Percentiles rank a stretch among this genome's conserved stretches.
Evolutionary conservation across 371 early-diverging fungal genomes (phyloP).

Genomic region (Rhizomucor pusillus): DNA sequence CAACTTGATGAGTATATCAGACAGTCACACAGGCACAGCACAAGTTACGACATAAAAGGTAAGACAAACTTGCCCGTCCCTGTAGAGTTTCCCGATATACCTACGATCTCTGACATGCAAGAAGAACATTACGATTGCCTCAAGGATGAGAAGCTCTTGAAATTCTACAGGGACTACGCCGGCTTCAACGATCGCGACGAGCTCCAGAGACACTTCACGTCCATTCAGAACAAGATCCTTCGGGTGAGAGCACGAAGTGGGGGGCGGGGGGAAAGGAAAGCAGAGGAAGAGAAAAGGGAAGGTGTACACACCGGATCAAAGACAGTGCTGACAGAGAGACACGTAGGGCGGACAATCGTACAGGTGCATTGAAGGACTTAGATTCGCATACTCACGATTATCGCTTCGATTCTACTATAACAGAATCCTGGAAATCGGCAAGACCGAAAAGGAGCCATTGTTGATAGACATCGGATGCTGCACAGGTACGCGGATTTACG

Average conservation of each 20-base stretch:
- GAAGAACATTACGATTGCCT: not conserved
- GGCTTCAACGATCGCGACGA: conserved; percentile 19
- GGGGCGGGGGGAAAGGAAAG: too few relatives aligned
- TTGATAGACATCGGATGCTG: conserved; percentile 49
- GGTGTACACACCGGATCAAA: not conserved
- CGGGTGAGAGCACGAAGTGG: conserved; percentile 23
- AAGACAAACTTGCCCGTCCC: not conserved
- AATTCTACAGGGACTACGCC: conserved; percentile 13
- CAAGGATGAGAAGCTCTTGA: not conserved
- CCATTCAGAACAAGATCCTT: conserved; percentile 14
- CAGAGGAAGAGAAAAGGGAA: not conserved
- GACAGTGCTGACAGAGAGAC: not conserved
- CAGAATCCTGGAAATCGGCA: conserved; percentile 19
- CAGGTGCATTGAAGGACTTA: conserved; percentile 34
- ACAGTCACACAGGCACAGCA: not conserved
- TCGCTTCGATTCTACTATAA: conserved; percentile 36
- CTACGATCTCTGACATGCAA: not conserved
- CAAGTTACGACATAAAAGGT: not conserved
- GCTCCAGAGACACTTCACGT: conserved; percentile 15
- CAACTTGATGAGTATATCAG: not conserved
- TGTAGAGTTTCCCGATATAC: not conserved
- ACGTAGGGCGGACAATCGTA: conserved; percentile 23
- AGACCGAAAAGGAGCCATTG: conserved; percentile 16
- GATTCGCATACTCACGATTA: conserved; percentile 36
- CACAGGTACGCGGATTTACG: conserved; percentile 25